Base-by-base conservation (phyloP, 2,329 filamentous ascomycete species). In the Ascochyta viciae-villosae region DNA sequence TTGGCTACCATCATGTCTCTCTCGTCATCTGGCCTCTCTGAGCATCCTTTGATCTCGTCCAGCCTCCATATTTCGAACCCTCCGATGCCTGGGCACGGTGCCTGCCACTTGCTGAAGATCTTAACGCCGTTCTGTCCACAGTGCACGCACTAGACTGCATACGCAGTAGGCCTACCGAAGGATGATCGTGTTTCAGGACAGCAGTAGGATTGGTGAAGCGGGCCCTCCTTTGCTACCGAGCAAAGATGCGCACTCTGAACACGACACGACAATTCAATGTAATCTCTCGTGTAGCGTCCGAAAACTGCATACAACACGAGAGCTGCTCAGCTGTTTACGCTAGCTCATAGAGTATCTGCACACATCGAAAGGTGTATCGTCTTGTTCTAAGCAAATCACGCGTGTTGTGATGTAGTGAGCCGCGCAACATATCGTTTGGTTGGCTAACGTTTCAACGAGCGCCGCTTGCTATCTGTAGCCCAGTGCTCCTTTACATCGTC, bases 141-240 rank as follows among this genome's bases (percentile, higher is more conserved):
- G 19, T 7, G 37, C 24, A 27, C 23, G 24, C 46, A 16, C 53
- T 51, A 56, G 47, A 3, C 47, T 48, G 38, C 12, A 35, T 47
- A 15, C 16, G 53, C 42, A 23, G 12, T 42, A 50, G 53, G 37
- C 46, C 16, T 31, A 46, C 53, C 29, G 37, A 16, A 56, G 16
- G 37, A 15, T 23, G 22, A 48, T 43, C 47, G 38, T 46, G 53
- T 56, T 56, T 56, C 53, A 56, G 33, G 19, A 38, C 47, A n/a
- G 16, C 42, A 37, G 31, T 23, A 23, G 6, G 29, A 38, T 42
- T 38, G 37, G n/a, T 34, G 42, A 47, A 22, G 37, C 53, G 15
- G 35, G 37, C 19, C 22, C 47, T 56, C 53, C 47, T 56, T 51
- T 56, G 24, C 6, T 44, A 34, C 40, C 45, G 26, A 49, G 34